Conservation (phyloP, 2,329 filamentous ascomycete genomes). For the Zymoseptoria passerinii region DNA sequence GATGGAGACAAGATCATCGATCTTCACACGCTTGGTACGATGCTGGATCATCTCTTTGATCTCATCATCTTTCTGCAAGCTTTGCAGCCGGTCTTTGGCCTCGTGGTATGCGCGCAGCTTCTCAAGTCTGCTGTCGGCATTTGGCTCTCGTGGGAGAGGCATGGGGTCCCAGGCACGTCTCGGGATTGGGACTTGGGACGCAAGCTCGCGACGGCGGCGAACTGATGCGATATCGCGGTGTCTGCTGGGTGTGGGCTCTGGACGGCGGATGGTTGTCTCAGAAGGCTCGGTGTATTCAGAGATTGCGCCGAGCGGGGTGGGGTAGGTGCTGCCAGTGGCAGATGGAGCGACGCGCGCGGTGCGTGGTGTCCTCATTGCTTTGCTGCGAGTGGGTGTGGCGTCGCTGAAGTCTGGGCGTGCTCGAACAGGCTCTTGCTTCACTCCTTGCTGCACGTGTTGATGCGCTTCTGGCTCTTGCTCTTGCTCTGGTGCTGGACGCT, state of each 20-base stretch:
- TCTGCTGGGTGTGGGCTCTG: constrained; percentile 7
- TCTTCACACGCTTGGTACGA: constrained; percentile 26
- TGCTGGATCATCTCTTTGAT: constrained; percentile 20
- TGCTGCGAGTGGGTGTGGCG: constrained; percentile 1
- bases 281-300: constrained; percentile 19
- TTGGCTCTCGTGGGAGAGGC: constrained; percentile 17
- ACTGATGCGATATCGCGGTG: neutral
- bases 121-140: constrained; percentile 22
- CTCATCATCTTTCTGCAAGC: constrained; percentile 21
- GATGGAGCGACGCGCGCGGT: constrained; percentile 2
- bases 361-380: constrained; percentile 7
- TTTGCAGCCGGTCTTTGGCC: constrained; percentile 16
- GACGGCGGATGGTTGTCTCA: constrained; percentile 3
- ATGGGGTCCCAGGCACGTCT: constrained; percentile 7
- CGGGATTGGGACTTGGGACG: constrained; percentile 5
- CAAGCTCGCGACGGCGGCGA: constrained; percentile 4
- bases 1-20: constrained; percentile 24
- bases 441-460: neutral
- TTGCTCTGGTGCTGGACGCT: constrained; percentile 17
- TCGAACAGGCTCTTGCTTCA: neutral
- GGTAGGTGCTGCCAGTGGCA: constrained; percentile 4
- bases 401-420: constrained; percentile 1
- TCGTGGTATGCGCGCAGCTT: constrained; percentile 19
- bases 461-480: constrained; percentile 7
- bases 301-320: constrained; percentile 17